A percentile compares a stretch with the other conserved stretches of the same genome.
phyloP scores from a whole-genome alignment of 1,139 yeast species.

The Kodamaea fungicola region DNA sequence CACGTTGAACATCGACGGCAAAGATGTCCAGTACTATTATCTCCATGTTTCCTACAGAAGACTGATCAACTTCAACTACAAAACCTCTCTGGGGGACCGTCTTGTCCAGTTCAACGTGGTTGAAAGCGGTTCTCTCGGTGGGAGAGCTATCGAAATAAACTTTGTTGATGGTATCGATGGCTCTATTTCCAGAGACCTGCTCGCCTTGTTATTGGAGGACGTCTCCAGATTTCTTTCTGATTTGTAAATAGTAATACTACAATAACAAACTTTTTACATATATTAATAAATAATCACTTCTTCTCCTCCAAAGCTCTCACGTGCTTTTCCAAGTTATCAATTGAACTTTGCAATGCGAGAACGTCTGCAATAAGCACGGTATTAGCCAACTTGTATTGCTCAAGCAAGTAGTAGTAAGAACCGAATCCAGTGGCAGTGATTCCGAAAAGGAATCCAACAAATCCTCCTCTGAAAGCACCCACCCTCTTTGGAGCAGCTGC shows the following conservation, averaged over 20 bases:
- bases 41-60: conserved; percentile 40
- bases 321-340: conserved; percentile 64
- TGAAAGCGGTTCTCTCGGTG: conserved; percentile 59
- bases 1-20: conserved; percentile 34
- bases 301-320: conserved; percentile 52
- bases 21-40: conserved; percentile 39
- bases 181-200: conserved; percentile 19
- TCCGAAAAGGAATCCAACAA: conserved; percentile 76
- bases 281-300: conserved; percentile 15
- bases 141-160: conserved; percentile 46
- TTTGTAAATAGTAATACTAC: conserved; percentile 10
- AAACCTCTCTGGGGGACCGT: conserved; percentile 17
- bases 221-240: conserved; percentile 20
- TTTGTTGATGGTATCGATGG: conserved; percentile 35
- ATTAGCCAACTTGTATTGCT: conserved; percentile 72
- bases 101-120: conserved; percentile 45
- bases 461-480: conserved; percentile 65
- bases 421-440: conserved; percentile 71
- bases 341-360: conserved; percentile 63
- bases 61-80: conserved; percentile 39
- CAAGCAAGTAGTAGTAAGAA: conserved; percentile 74
- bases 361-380: conserved; percentile 74
- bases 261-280: not conserved
- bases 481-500: conserved; percentile 34
- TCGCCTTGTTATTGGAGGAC: conserved; percentile 28